Percentiles rank a stretch among this genome's conserved stretches.
These are phyloP conservation scores for Noccaea bulbosa DNA, from an alignment of 345 rosid species.

Conservation along the genomic window DNA sequence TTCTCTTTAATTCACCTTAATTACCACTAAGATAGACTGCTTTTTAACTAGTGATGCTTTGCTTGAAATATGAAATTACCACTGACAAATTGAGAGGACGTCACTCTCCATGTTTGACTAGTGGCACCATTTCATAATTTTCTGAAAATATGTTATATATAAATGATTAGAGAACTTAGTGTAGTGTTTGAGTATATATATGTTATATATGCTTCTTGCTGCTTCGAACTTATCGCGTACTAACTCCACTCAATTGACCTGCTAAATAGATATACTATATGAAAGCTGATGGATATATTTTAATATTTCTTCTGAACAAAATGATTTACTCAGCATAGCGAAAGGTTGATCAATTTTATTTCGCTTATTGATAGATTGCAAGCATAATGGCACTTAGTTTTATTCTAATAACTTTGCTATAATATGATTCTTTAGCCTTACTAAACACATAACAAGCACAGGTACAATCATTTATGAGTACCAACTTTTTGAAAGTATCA, in stretches of 20 bases:
- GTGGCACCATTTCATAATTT: conserved; percentile 19
- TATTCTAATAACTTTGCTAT: background rate
- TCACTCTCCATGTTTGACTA: conserved; percentile 27
- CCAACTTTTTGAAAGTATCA: background rate
- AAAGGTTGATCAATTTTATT: background rate
- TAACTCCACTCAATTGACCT: background rate
- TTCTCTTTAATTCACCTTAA: background rate
- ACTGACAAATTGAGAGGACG: conserved; percentile 17
- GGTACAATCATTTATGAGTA: background rate
- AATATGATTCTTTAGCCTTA: background rate
- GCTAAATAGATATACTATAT: background rate
- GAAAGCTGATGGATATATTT: no score
- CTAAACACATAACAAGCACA: background rate
- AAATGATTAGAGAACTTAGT: no score
- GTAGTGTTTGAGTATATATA: no score
- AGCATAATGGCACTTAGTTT: background rate
- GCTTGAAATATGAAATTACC: conserved; percentile 26
- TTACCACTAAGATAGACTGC: background rate
- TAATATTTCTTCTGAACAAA: background rate
- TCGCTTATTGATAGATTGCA: background rate
- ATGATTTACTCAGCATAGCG: background rate
- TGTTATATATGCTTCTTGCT: no score
- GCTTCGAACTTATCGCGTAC: no score
- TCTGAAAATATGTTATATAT: background rate
- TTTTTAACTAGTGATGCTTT: background rate